Conservation (phyloP, 2,329 filamentous ascomycete genomes). For the Aureobasidium musti region DNA sequence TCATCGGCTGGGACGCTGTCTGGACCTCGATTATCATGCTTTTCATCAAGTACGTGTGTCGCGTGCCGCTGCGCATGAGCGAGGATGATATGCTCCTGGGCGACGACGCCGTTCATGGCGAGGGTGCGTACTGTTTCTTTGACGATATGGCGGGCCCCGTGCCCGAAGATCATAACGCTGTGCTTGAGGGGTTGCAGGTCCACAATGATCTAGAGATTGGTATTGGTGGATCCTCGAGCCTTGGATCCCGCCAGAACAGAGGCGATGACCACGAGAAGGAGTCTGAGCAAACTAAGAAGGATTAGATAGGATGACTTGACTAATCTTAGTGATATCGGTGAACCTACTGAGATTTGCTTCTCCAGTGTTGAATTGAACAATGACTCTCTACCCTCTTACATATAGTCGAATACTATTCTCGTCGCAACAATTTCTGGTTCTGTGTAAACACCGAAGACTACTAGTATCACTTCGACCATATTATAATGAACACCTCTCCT, state of each 20-base stretch:
- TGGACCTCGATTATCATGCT: conserved; percentile 54
- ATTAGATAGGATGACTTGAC: no score
- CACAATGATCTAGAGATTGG: background rate
- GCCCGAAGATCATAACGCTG: background rate
- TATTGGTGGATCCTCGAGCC: background rate
- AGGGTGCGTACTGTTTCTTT: conserved; percentile 45
- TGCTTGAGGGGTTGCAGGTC: background rate
- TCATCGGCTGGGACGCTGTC: conserved; percentile 55
- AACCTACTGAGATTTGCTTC: no score
- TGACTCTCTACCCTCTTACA: no score
- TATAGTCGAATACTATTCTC: no score
- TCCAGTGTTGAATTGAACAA: no score
- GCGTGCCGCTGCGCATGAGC: conserved; percentile 52
- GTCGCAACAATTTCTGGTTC: no score
- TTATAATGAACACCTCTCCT: no score
- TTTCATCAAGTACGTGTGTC: conserved; percentile 55
- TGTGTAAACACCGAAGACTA: no score
- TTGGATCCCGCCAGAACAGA: background rate
- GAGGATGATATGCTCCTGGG: conserved; percentile 51
- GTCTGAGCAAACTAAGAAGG: background rate
- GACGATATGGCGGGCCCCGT: conserved; percentile 31
- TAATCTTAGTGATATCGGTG: no score
- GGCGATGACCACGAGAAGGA: background rate
- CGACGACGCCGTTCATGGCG: conserved; percentile 53
- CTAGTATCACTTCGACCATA: no score